Evolutionary conservation across 2,329 filamentous ascomycete genomes (phyloP), one percentile per base, ranked within the genome.

Genomic region (Calonectria montana): DNA sequence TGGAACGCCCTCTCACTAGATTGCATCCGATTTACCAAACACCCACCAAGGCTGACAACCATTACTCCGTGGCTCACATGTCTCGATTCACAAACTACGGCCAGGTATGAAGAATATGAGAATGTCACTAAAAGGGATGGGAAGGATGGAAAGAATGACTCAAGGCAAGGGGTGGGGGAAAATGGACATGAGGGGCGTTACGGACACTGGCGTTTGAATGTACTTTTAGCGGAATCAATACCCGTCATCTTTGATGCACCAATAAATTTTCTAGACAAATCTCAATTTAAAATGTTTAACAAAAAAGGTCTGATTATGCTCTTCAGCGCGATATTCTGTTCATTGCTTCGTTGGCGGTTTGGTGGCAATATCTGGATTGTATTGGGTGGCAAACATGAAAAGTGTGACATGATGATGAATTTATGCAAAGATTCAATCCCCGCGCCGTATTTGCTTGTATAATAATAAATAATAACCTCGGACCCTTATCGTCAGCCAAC

Each of bases 1-100:
- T 92, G 15, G 84, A 86, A 78, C 86, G 90, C 13, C 91, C 91
- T 1, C 86, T 88, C 31, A 90, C 90, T 9, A 88, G 88, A 2
- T 72, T 91, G 74, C 91, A 92, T 75, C 91, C 91, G 29, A 86
- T 21, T 18, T 18, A 45, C 29, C 86, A 62, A 83, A 88, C 75
- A 81, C 81, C 37, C 82, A 81, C 3, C 79, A 81, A 31, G 86
- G 82, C 77, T 2, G 12, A 8, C 35, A 87, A 83, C 74, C 80
- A 81, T 9, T 90, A 90, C 78, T 89, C 88, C 53, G 86, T 85
- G 72, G 87, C 84, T n/a, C 81, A 88, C 74, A 83, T 90, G 79
- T 83, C 84, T 53, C 85, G 86, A 27, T 89, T 90, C 77, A 88
- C 79, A 73, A 29, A 7, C 25, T 37, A 21, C 15, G 16, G 63